phyloP scores from a whole-genome alignment of 192 early-diverging fungal species.

The Helicostylum pulchrum region DNA sequence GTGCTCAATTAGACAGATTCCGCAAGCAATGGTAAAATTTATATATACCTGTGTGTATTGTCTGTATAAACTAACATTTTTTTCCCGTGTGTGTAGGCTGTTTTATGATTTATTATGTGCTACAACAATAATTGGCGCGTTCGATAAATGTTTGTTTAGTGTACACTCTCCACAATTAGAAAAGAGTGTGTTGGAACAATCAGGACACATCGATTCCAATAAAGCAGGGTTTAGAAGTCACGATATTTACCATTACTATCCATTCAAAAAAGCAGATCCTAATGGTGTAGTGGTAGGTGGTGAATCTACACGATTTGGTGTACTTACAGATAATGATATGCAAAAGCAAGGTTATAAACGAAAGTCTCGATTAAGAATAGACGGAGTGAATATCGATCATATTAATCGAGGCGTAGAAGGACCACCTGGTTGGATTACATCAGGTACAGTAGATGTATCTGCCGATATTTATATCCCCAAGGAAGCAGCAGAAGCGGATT shows the following conservation, averaged over 20 bases:
- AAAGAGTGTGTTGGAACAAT: slow-evolving; percentile 41
- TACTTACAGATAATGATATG: slow-evolving; percentile 35
- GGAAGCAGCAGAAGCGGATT: slow-evolving; percentile 41
- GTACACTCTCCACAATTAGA: slow-evolving; percentile 82
- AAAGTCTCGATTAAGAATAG: slow-evolving; percentile 74
- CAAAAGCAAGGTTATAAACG: slow-evolving; percentile 36
- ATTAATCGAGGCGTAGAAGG: slow-evolving; percentile 81
- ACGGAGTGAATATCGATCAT: slow-evolving; percentile 88
- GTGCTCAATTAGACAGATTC: slow-evolving; percentile 76
- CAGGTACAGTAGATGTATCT: slow-evolving; percentile 79
- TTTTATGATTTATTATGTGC: slow-evolving; percentile 88
- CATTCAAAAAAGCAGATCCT: slow-evolving; percentile 26
- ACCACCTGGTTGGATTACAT: slow-evolving; percentile 92
- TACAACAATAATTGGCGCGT: slow-evolving; percentile 84
- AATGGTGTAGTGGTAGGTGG: slow-evolving; percentile 39
- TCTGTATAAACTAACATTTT: not conserved
- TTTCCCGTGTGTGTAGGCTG: slow-evolving; percentile 35
- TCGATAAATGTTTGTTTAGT: slow-evolving; percentile 93
- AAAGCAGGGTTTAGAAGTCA: slow-evolving; percentile 28
- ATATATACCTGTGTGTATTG: not conserved
- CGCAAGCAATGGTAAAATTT: slow-evolving; percentile 77
- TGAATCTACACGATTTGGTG: slow-evolving; percentile 28
- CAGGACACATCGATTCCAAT: slow-evolving; percentile 29
- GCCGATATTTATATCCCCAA: slow-evolving; percentile 65
- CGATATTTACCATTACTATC: slow-evolving; percentile 38